phyloP scores from a whole-genome alignment of 2,329 filamentous ascomycete species.

The Penicillium sp. region DNA sequence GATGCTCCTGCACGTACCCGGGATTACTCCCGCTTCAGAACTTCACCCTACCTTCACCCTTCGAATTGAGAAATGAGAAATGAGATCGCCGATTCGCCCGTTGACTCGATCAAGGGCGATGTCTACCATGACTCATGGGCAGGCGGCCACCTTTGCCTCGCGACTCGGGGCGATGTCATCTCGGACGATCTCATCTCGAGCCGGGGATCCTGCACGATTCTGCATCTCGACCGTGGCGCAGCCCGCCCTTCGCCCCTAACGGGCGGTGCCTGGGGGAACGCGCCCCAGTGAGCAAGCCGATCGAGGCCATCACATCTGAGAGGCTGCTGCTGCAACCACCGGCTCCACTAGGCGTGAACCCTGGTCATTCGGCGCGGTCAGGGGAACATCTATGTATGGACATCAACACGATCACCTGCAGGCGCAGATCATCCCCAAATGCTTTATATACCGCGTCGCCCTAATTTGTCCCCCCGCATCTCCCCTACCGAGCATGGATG shows the following conservation, averaged over 20 bases:
- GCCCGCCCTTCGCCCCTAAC: background rate
- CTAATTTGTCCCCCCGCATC: conserved; percentile 2
- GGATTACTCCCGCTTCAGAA: too few relatives aligned
- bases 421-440: background rate
- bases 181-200: background rate
- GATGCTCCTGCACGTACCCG: background rate
- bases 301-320: background rate
- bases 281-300: background rate
- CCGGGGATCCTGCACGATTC: conserved; percentile 3
- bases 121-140: background rate
- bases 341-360: background rate
- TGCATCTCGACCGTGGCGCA: background rate
- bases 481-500: conserved; percentile 5
- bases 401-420: conserved; percentile 8
- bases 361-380: background rate
- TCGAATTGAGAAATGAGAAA: too few relatives aligned
- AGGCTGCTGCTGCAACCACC: background rate
- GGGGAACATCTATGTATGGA: conserved; percentile 1
- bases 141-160: background rate
- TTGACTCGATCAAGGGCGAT: background rate
- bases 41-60: too few relatives aligned
- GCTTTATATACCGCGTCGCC: conserved; percentile 14
- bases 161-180: background rate
- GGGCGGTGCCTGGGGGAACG: background rate
- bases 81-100: too few relatives aligned